Conservation (phyloP, 139 green algal species). For the Marvania coccoides region DNA sequence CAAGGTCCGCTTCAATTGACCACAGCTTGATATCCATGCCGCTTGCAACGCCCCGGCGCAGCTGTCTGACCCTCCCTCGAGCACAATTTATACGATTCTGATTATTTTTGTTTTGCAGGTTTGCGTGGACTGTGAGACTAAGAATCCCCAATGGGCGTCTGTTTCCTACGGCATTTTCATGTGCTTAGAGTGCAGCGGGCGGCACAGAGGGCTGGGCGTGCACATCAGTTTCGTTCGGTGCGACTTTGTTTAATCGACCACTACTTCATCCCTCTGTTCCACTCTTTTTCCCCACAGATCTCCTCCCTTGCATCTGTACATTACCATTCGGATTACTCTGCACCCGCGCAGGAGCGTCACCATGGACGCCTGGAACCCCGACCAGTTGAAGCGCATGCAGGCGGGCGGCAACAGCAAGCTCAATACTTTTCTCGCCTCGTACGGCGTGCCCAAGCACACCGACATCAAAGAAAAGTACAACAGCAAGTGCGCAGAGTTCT, state of each 20-base stretch:
- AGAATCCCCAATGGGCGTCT: slow-evolving; percentile 91
- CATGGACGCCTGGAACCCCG: slow-evolving; percentile 92
- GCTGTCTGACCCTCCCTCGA: not conserved
- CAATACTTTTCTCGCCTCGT: slow-evolving; percentile 85
- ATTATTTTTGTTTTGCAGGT: slow-evolving; percentile 40
- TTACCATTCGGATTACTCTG: too few relatives aligned
- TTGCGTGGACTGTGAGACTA: slow-evolving; percentile 90
- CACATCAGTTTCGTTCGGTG: slow-evolving; percentile 97
- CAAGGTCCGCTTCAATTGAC: slow-evolving; percentile 47
- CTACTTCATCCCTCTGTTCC: not conserved
- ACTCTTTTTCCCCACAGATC: not conserved
- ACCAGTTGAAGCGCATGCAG: slow-evolving; percentile 94
- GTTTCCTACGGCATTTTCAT: slow-evolving; percentile 97
- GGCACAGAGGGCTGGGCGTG: slow-evolving; percentile 91
- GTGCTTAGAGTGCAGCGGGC: slow-evolving; percentile 95
- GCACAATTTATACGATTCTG: not conserved
- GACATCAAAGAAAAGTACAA: slow-evolving; percentile 96
- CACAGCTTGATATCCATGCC: not conserved
- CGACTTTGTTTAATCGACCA: slow-evolving; percentile 1
- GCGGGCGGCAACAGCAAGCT: slow-evolving; percentile 80
- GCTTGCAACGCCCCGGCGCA: not conserved
- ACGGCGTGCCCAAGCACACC: slow-evolving; percentile 82
- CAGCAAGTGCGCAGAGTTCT: slow-evolving; percentile 61
- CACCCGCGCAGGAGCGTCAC: slow-evolving; percentile 69
- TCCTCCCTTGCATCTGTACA: too few relatives aligned